Evolutionary conservation across 2,329 filamentous ascomycete genomes (phyloP).

Genomic region (Fusarium liriodendri): DNA sequence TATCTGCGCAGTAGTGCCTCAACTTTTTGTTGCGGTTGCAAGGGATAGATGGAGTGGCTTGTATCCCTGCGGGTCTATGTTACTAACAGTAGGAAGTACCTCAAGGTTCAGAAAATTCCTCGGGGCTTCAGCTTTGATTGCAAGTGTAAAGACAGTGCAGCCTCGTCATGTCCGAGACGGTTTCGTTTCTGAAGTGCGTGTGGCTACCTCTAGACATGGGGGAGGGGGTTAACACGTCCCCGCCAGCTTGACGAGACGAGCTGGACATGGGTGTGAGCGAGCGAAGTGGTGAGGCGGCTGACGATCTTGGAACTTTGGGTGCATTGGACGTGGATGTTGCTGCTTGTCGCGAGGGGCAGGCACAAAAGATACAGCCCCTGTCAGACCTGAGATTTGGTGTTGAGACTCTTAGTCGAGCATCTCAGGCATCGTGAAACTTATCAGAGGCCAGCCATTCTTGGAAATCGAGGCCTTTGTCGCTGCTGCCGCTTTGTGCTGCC

Average conservation of each 20-base stretch:
- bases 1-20: not conserved
- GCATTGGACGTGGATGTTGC: constrained; percentile 23
- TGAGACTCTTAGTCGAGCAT: constrained; percentile 2
- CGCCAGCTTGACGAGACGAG: constrained; percentile 28
- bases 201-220: not conserved
- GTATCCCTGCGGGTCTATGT: not conserved
- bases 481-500: not conserved
- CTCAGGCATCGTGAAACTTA: not conserved
- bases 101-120: not conserved
- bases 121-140: constrained; percentile 6
- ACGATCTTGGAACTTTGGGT: constrained; percentile 14
- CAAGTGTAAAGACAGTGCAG: constrained; percentile 10
- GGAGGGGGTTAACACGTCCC: not conserved
- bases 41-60: constrained; percentile 1
- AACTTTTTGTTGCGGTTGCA: constrained; percentile 17
- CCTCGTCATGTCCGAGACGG: constrained; percentile 28
- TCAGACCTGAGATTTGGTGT: constrained; percentile 24
- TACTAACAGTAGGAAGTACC: not conserved
- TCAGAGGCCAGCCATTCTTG: not conserved
- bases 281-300: constrained; percentile 25
- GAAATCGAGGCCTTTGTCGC: not conserved
- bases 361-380: constrained; percentile 29
- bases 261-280: constrained; percentile 20
- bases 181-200: constrained; percentile 19
- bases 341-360: constrained; percentile 26